Percentiles rank a stretch among this genome's conserved stretches.
These are phyloP conservation scores for Rhodamnia rubescens DNA, from an alignment of 345 rosid species.

Conservation along the genomic window DNA sequence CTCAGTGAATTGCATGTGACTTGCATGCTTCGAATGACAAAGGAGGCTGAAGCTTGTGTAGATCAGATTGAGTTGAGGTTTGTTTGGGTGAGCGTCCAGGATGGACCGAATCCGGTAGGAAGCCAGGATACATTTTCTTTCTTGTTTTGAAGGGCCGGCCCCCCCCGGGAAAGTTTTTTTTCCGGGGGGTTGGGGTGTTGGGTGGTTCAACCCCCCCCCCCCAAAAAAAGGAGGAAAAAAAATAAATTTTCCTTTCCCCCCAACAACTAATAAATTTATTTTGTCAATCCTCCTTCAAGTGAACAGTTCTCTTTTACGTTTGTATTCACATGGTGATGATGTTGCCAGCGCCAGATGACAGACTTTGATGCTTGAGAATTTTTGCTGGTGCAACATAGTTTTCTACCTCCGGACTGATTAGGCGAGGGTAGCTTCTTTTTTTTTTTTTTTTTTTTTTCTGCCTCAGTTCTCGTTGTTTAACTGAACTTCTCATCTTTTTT, in stretches of 20 bases:
- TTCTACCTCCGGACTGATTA: background rate
- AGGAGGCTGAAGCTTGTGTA: background rate
- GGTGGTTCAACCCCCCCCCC: too few relatives aligned
- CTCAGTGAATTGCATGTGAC: background rate
- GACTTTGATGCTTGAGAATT: background rate
- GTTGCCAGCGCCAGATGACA: background rate
- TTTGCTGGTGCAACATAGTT: background rate
- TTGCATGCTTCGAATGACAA: background rate
- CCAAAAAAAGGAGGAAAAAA: too few relatives aligned
- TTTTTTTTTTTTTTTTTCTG: background rate
- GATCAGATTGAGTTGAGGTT: background rate
- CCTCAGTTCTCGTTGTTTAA: background rate
- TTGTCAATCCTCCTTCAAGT: background rate
- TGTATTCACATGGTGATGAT: background rate
- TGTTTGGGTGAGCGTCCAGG: background rate
- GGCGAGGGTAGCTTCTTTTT: background rate
- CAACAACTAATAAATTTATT: too few relatives aligned
- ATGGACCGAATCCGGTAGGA: background rate
- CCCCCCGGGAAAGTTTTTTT: too few relatives aligned
- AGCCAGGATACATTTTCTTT: background rate
- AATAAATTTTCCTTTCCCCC: too few relatives aligned
- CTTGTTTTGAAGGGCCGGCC: too few relatives aligned
- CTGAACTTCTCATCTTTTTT: background rate
- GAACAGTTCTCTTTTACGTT: background rate
- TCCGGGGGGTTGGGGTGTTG: too few relatives aligned